phyloP scores from a whole-genome alignment of 306 rosid genomes.

The Arachis stenosperma region DNA sequence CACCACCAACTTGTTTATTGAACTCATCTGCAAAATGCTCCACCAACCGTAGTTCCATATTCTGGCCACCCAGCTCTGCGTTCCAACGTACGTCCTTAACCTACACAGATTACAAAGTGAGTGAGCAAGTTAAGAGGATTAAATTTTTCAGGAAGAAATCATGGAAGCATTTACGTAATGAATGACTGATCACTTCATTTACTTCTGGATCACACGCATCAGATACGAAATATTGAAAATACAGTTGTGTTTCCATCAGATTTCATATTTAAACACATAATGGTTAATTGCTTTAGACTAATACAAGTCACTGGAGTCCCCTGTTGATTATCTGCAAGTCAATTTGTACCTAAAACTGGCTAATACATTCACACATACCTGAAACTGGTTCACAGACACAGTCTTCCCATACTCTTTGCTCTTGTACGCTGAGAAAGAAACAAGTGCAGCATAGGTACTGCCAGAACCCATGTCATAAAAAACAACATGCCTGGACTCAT shows the following conservation, averaged over 20 bases:
- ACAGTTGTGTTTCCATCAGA: background rate
- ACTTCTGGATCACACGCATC: background rate
- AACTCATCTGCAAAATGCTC: slow-evolving; percentile 91
- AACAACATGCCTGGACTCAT: slow-evolving; percentile 79
- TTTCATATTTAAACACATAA: background rate
- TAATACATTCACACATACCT: slow-evolving; percentile 48
- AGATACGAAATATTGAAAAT: background rate
- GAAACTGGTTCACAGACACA: slow-evolving; percentile 85
- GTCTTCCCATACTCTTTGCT: slow-evolving; percentile 85
- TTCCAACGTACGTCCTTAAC: slow-evolving; percentile 97
- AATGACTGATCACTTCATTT: slow-evolving; percentile 5
- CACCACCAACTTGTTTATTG: slow-evolving; percentile 84
- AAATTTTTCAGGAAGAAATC: slow-evolving; percentile 17
- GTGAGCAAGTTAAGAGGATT: slow-evolving; percentile 17
- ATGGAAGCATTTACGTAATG: slow-evolving; percentile 1
- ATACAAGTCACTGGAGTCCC: slow-evolving; percentile 10
- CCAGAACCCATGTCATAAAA: slow-evolving; percentile 97
- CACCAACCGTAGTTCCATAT: slow-evolving; percentile 82
- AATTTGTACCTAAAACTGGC: background rate
- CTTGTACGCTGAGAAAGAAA: slow-evolving; percentile 76
- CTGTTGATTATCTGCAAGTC: background rate
- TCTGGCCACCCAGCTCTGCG: slow-evolving; percentile 92
- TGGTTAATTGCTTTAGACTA: slow-evolving; percentile 10
- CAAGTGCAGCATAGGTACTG: slow-evolving; percentile 90
- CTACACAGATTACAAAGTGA: slow-evolving; percentile 48